phyloP scores from a whole-genome alignment of 208 protist genomes.

The Wallacemonas sp. region DNA sequence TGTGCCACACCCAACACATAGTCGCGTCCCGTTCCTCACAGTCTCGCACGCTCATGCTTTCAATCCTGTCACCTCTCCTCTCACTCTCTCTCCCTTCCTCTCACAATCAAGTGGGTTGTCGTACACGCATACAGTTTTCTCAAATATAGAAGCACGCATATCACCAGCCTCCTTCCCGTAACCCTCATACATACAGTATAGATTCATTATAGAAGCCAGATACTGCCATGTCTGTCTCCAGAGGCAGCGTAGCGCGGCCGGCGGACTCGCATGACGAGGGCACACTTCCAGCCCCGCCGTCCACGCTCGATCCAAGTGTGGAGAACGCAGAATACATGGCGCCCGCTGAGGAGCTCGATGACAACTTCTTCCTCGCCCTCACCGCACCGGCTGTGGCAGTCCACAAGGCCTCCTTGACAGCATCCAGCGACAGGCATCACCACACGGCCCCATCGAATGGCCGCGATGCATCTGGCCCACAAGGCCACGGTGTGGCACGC shows the following conservation, averaged over 20 bases:
- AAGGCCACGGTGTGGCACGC: neutral
- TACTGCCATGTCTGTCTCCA: neutral
- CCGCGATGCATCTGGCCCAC: no score
- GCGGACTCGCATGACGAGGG: neutral
- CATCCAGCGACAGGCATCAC: neutral
- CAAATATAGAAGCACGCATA: no score
- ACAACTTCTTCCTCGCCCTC: slow-evolving; percentile 34
- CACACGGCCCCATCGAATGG: neutral
- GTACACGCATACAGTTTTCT: no score
- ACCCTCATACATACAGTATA: no score
- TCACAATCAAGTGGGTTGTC: neutral
- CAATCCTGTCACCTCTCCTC: neutral
- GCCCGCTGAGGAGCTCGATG: slow-evolving; percentile 22
- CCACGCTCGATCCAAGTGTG: slow-evolving; percentile 10
- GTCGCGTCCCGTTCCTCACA: neutral
- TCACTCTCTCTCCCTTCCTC: neutral
- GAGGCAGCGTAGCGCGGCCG: neutral
- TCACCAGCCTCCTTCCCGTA: no score
- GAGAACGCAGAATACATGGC: slow-evolving; percentile 4
- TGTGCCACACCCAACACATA: no score
- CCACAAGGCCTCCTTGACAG: neutral
- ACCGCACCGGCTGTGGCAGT: neutral
- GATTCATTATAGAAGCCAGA: no score
- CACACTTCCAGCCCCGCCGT: neutral
- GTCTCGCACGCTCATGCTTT: neutral